Conservation (phyloP, 1,284 basidiomycete genomes). For the Clitocybe nebularis region DNA sequence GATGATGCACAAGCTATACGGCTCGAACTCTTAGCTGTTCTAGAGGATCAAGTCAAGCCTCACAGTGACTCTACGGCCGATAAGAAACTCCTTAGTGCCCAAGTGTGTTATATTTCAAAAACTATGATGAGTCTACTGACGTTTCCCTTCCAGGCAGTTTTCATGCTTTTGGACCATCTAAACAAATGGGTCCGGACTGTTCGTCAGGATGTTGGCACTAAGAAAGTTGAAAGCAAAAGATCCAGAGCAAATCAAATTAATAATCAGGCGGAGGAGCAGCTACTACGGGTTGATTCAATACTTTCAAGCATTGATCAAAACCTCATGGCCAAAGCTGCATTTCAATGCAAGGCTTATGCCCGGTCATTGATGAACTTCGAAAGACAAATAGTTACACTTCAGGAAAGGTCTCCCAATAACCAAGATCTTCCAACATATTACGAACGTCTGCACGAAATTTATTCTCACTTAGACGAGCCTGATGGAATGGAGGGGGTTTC, state of each 20-base stretch:
- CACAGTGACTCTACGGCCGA: slow-evolving; percentile 59
- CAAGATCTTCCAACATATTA: slow-evolving; percentile 75
- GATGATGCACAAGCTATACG: slow-evolving; percentile 66
- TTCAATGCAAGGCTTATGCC: slow-evolving; percentile 93
- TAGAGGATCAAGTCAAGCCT: slow-evolving; percentile 82
- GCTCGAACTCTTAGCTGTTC: slow-evolving; percentile 75
- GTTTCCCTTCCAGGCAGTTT: slow-evolving; percentile 65
- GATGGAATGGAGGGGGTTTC: slow-evolving; percentile 99
- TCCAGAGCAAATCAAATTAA: slow-evolving; percentile 32
- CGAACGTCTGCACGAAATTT: slow-evolving; percentile 93
- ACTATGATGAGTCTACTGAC: background rate
- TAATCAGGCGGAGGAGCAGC: slow-evolving; percentile 49
- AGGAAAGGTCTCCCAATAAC: slow-evolving; percentile 38
- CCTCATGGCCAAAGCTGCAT: slow-evolving; percentile 89
- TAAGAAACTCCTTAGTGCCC: slow-evolving; percentile 83
- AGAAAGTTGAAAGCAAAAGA: slow-evolving; percentile 48
- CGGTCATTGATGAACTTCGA: slow-evolving; percentile 96
- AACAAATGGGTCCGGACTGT: slow-evolving; percentile 84
- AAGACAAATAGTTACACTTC: slow-evolving; percentile 63
- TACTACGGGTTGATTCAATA: slow-evolving; percentile 72
- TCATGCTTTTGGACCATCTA: slow-evolving; percentile 93
- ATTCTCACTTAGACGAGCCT: slow-evolving; percentile 94
- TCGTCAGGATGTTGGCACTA: slow-evolving; percentile 52
- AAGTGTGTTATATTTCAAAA: slow-evolving; percentile 47
- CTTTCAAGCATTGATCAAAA: slow-evolving; percentile 83